Evolutionary conservation across 495 filamentous ascomycete genomes (phyloP).

Genomic region (Hapsidospora chrysogenum): DNA sequence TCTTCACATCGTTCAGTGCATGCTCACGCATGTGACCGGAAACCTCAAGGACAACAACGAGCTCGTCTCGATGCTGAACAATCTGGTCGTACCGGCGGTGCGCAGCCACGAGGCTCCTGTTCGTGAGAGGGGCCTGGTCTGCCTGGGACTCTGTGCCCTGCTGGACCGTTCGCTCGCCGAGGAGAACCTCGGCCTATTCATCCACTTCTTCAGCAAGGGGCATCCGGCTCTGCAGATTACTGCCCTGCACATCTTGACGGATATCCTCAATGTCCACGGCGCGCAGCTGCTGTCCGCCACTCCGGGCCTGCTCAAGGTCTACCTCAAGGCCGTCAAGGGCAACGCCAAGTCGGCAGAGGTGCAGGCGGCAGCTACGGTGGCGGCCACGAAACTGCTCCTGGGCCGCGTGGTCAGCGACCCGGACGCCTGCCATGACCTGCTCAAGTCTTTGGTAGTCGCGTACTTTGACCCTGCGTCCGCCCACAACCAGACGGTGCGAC

Average conservation of each 20-base stretch:
- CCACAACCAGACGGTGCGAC: conserved; percentile 71
- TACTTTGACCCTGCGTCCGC: conserved; percentile 84
- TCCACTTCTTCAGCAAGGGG: conserved; percentile 89
- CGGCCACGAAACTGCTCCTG: conserved; percentile 75
- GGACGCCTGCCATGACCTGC: conserved; percentile 43
- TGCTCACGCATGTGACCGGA: conserved; percentile 81
- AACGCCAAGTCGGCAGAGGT: conserved; percentile 51
- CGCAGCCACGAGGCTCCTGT: conserved; percentile 86
- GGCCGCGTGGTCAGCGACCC: conserved; percentile 45
- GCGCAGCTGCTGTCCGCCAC: conserved; percentile 47
- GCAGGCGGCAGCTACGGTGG: conserved; percentile 66
- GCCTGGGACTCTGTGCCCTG: conserved; percentile 78
- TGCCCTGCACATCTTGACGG: conserved; percentile 80
- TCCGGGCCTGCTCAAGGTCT: conserved; percentile 53
- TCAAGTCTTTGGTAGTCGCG: conserved; percentile 64
- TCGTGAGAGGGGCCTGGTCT: conserved; percentile 74
- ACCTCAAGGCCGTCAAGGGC: conserved; percentile 57
- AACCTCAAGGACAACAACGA: conserved; percentile 73
- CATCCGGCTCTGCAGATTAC: conserved; percentile 79
- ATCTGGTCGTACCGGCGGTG: conserved; percentile 86
- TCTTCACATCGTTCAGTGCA: conserved; percentile 91
- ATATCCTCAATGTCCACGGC: conserved; percentile 80
- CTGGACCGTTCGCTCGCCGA: conserved; percentile 83
- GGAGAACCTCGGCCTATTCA: conserved; percentile 84
- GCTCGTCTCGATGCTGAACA: conserved; percentile 89